Evolutionary conservation across 495 filamentous ascomycete genomes (phyloP).

Genomic region (Xylaria scruposa): DNA sequence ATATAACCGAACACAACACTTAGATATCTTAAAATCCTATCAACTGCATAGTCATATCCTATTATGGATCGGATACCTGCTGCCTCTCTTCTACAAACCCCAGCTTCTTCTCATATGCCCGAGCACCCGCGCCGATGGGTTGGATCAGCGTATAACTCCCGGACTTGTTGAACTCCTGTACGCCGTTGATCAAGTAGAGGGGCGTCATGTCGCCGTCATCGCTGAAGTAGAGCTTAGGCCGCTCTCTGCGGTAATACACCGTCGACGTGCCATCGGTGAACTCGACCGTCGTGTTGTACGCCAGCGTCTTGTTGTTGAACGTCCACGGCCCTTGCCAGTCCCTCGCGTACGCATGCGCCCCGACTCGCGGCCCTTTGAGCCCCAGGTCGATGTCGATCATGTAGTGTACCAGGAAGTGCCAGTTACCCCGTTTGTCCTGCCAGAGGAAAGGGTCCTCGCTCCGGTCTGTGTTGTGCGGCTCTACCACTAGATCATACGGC

Average conservation of each 20-base stretch:
- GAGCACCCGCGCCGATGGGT: constrained; percentile 28
- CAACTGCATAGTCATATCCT: neutral
- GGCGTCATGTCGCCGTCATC: constrained; percentile 49
- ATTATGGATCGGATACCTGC: neutral
- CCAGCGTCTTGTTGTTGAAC: constrained; percentile 40
- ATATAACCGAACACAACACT: no score
- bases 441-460: constrained; percentile 52
- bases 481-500: constrained; percentile 26
- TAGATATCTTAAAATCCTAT: no score
- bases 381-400: constrained; percentile 45
- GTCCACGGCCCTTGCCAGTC: constrained; percentile 48
- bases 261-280: constrained; percentile 44
- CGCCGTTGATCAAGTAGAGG: constrained; percentile 46
- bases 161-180: constrained; percentile 53
- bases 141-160: constrained; percentile 43
- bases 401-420: constrained; percentile 47
- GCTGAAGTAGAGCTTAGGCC: constrained; percentile 51
- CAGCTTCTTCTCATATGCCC: constrained; percentile 27
- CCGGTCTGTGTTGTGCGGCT: constrained; percentile 36
- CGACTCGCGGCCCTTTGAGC: constrained; percentile 48
- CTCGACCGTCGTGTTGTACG: constrained; percentile 46
- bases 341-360: constrained; percentile 46
- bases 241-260: constrained; percentile 44
- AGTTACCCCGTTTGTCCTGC: constrained; percentile 50
- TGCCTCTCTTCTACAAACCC: constrained; percentile 19